Evolutionary conservation across 2,329 filamentous ascomycete species (phyloP), one percentile per base, ranked within the genome.

Genomic region (Diplodia seriata): DNA sequence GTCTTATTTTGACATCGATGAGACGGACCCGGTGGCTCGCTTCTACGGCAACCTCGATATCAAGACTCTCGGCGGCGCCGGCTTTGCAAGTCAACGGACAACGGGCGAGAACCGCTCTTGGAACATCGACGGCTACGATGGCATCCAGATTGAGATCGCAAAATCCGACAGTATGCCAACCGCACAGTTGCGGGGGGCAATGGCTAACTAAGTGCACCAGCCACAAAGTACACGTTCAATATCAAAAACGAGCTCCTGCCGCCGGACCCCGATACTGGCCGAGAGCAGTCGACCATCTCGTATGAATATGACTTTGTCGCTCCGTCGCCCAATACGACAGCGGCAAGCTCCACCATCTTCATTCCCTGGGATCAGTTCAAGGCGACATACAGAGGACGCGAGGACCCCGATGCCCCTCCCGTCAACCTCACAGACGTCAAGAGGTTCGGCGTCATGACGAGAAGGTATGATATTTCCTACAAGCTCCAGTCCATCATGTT

Each of bases 71-170:
- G 91, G 91, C 31, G 91, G 91, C 36, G 92, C 92, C 0, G 92
- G 92, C 5, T 95, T 96, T 75, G 92, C 92, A 11, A 92, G 89
- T 4, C 92, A 94, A 76, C 86, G 90, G 56, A 93, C 90, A 4
- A 84, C 83, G 3, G 78, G 78, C 49, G 86, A 88, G 8, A 80
- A 85, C 49, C 78, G 83, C 15, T 79, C 80, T 29, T 91, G 90
- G 85, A 85, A 95, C 73, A 79, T 95, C 8, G 85, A 85, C 1
- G 74, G 72, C 12, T 90, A 89, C 72, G 84, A 87, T 55, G 91
- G 90, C 2, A 78, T 93, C 29, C 77, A 84, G 70, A 71, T 93
- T 4, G 75, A 81, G 26, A 49, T 91, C 6, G 77, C 74, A 7
- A 76, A 82, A 55, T 81, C 83, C 20, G 90, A 92, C 74, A 82